Evolutionary conservation across 1,284 basidiomycete species (phyloP), one percentile per base, ranked within the genome.

Genomic region (Butyriboletus appendiculatus): DNA sequence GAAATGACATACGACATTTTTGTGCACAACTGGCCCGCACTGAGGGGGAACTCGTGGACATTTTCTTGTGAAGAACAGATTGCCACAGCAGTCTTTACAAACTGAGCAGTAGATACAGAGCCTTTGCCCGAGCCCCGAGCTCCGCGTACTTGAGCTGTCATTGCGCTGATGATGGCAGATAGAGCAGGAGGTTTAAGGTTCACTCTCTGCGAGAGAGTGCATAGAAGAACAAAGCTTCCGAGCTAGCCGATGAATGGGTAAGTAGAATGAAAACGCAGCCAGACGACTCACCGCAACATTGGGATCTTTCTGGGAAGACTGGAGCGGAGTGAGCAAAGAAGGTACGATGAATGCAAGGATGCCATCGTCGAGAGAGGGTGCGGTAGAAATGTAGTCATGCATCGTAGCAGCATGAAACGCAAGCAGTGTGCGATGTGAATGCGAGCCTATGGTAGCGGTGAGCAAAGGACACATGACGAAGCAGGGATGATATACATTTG

Each of bases 381-480:
- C 73, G 28, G 80, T 75, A 33, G 84, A 81, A 43, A 97, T 76
- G 61, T 91, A 92, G 48, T 94, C 93, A 26, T 96, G 82, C 43
- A 96, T 74, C 0, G 83, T 84, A 4, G 92, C 86, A 5, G 88
- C 82, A 74, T 94, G 94, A 73, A 98, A 98, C 0, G 86, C 86
- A 42, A 95, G 74, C 14, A 98, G 75, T 0, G 89, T 82, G 38
- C 87, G 87, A 68, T 97, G 88, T 0, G 78, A 72, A 34, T 72
- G 50, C 2, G 60, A 67, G 24, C 57, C 68, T 70, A 34, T 2
- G 22, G 12, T 12, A 32, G 10, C 5, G 5, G n/a, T 67, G 38
- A 62, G 58, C 20, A 42, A 53, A 37, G 3, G 18, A 32, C 3
- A 0, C 1, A 20, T 30, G n/a, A 18, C 1, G 11, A 46, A 22